Percentiles rank a stretch among this genome's conserved stretches.
These are phyloP conservation scores for Penicillium subrubescens DNA, from an alignment of 495 filamentous ascomycete species.

Conservation along the genomic window DNA sequence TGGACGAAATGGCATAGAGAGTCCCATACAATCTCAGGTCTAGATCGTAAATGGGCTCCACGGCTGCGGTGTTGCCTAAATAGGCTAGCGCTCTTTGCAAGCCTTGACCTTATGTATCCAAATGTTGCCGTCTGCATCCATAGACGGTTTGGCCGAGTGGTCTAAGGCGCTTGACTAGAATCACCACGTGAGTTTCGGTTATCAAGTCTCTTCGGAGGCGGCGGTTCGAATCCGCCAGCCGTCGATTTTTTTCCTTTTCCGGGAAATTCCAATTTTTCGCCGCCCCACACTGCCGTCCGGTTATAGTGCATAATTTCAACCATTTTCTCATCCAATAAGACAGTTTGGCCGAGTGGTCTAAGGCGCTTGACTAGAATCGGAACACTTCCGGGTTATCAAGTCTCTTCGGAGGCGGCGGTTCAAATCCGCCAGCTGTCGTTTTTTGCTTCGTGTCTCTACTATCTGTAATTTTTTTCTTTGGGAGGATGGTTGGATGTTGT, in stretches of 20 bases:
- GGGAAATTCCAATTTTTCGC: too few species aligned
- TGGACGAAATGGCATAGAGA: too few species aligned
- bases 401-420: constrained; percentile 7
- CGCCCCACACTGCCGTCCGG: background rate
- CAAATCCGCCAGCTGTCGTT: constrained; percentile 6
- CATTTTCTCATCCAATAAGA: background rate
- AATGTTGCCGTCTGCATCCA: background rate
- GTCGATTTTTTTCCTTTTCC: background rate
- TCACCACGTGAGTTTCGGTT: background rate
- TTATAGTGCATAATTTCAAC: background rate
- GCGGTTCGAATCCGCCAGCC: constrained; percentile 2
- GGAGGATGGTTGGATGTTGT: background rate
- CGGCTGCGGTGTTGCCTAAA: too few species aligned
- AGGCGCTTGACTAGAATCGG: background rate
- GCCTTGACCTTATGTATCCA: background rate
- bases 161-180: constrained; percentile 9
- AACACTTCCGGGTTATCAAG: background rate
- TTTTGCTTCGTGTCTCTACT: background rate
- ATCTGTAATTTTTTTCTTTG: background rate
- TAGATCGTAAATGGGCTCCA: too few species aligned
- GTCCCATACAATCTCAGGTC: too few species aligned
- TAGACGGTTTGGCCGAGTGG: constrained; percentile 5
- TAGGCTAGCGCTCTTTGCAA: too few species aligned
- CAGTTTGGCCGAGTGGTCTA: constrained; percentile 6
- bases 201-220: constrained; percentile 5